These are phyloP conservation scores for Parietaria judaica DNA, from an alignment of 306 rosid genomes.

Conservation along the genomic window DNA sequence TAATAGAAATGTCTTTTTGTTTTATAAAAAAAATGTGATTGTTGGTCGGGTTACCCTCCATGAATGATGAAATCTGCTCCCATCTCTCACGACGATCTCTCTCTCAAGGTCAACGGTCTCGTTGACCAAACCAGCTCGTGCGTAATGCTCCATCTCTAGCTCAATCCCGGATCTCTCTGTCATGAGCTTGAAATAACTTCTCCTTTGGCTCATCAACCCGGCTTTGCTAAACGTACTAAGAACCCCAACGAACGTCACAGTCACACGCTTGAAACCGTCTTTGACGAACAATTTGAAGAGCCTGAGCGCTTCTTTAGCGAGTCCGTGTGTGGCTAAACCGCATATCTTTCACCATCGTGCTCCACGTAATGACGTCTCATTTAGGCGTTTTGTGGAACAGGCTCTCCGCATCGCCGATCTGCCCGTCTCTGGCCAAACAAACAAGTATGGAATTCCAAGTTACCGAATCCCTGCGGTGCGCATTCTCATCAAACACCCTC, in stretches of 20 bases:
- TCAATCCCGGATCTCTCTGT: conserved; percentile 36
- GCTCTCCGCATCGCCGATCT: conserved; percentile 37
- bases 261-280: conserved; percentile 47
- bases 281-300: conserved; percentile 38
- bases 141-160: conserved; percentile 82
- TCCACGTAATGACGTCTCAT: conserved; percentile 73
- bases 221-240: conserved; percentile 63
- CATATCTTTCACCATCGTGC: conserved; percentile 65
- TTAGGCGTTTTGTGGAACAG: conserved; percentile 57
- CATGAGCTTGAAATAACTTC: conserved; percentile 51
- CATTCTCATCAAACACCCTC: conserved; percentile 43
- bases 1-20: neutral
- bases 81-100: conserved; percentile 41
- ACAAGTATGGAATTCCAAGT: conserved; percentile 68
- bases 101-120: conserved; percentile 46
- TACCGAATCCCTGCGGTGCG: conserved; percentile 40
- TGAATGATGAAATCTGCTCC: conserved; percentile 52
- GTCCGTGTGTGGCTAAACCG: conserved; percentile 64
- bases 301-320: conserved; percentile 41
- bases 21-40: neutral
- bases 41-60: conserved; percentile 20
- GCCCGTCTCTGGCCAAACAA: conserved; percentile 39
- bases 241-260: conserved; percentile 59
- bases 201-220: conserved; percentile 55
- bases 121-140: conserved; percentile 49